Base-by-base conservation (phyloP, 805 yeast genomes). In the Candida tallmaniae region DNA sequence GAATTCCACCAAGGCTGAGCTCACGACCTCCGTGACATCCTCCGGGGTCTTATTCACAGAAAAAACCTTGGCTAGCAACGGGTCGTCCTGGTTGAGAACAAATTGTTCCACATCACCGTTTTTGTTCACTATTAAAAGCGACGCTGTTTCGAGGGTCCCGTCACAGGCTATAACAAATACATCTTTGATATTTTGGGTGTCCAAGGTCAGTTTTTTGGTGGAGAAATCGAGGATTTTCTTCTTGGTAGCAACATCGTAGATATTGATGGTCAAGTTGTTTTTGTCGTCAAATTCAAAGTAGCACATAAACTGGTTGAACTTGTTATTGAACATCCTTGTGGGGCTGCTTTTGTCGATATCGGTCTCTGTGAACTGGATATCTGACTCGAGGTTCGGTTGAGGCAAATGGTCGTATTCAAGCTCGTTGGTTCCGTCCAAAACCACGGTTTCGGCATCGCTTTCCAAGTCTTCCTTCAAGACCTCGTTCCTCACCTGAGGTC, bases 371-470 rank as follows among this genome's bases (percentile, higher is more conserved):
- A 35, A 2, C 13, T 21, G 14, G 4, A 32, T 6, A 12, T 23
- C 21, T 15, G 16, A 18, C 7, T 8, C 7, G 23, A 20, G 23
- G 12, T 27, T 27, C 9, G 29, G 29, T 20, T 33, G 21, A 8
- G 39, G 39, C 20, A 35, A 33, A 16, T 8, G 13, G 11, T 29
- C 23, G 24, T 25, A 23, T 14, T 27, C 22, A 8, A 29, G 16
- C 18, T 35, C 44, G 20, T 39, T 40, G 11, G 10, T 13, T 4
- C 44, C 49, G 30, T 54, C 60, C 16, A 48, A 41, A 1, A 51
- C 40, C 6, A 55, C 54, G 2, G 62, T 58, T 38, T 58, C 62
- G 1, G 54, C 39, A 40, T 57, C 62, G 38, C 62, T 57, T 30
- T 49, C 57, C 5, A 34, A 36, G 7, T 20, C 27, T 2, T 30